Base-by-base conservation (phyloP, 805 yeast genomes). In the Saturnispora hagleri region DNA sequence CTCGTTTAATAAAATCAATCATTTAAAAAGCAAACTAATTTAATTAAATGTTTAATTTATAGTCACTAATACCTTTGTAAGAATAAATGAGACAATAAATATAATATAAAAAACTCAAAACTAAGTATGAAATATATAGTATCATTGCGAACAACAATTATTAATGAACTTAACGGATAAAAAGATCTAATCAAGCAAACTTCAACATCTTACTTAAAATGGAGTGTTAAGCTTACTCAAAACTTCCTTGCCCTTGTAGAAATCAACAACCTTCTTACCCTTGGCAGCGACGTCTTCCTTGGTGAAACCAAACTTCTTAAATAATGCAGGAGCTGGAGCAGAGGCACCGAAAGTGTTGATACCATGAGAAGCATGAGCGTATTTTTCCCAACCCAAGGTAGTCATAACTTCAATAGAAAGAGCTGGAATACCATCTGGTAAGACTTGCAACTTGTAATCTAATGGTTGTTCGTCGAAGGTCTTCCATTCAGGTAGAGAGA, bases 291-390 rank as follows among this genome's bases (percentile, higher is more conserved):
- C 76, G 60, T 96, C 97, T 69, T 88, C 97, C 57, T 91, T 84
- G 52, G 95, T 89, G 78, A 93, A 93, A 60, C 80, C 96, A 62
- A 91, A 87, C 75, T 66, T 74, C 72, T 87, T 80, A 84, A 82
- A 93, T 56, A 91, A 79, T 57, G 86, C 88, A 53, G 73, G 71
- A 67, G 84, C 93, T 70, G 87, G 86, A 69, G 96, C 99, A 55
- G 97, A 89, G 56, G 90, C 93, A 80, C 99, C 99, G 69, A 93
- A 93, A 75, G 88, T 82, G 81, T 89, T 82, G 67, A 93, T 77
- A 73, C 97, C 97, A 65, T 91, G 88, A 72, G 89, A 95, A 77
- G 86, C 95, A 75, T 93, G 99, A 54, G 97, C 81, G 77, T 89
- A 93, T 73, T 83, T 86, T 63, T 84, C 76, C 99, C 99, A 93